A percentile compares a stretch with the other conserved stretches of the same genome.
Conservation (phyloP, 371 early-diverging fungal genomes). For the Nematocida sp. region DNA sequence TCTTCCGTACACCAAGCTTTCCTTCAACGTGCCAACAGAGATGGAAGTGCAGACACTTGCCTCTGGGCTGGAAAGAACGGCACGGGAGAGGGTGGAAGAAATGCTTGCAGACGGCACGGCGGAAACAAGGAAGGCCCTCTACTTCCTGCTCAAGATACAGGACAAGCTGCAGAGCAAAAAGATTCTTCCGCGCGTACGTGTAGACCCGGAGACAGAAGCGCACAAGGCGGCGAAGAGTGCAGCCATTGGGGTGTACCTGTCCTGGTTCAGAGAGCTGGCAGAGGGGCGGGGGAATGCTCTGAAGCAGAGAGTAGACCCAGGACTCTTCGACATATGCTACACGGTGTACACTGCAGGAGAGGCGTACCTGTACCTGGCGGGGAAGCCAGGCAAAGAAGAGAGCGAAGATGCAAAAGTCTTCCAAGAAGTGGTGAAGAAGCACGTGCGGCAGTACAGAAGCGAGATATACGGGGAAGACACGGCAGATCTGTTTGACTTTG, state of each 20-base stretch:
- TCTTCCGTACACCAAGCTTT: slow-evolving; percentile 29
- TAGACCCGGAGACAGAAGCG: slow-evolving; percentile 25
- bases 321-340: slow-evolving; percentile 23
- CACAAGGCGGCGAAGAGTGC: slow-evolving; percentile 16
- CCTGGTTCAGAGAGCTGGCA: slow-evolving; percentile 41
- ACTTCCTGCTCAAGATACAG: slow-evolving; percentile 30
- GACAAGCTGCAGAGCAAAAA: not conserved
- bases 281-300: slow-evolving; percentile 7
- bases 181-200: not conserved
- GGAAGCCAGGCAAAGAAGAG: not conserved
- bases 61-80: not conserved
- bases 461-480: not conserved
- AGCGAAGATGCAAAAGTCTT: not conserved
- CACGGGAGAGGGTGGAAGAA: not conserved
- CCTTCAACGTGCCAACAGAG: slow-evolving; percentile 13
- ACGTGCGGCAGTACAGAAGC: slow-evolving; percentile 7
- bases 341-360: slow-evolving; percentile 14
- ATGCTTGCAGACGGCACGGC: slow-evolving; percentile 2
- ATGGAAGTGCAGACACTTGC: slow-evolving; percentile 24
- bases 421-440: not conserved
- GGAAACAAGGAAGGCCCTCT: slow-evolving; percentile 24
- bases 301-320: not conserved
- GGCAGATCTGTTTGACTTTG: slow-evolving; percentile 4
- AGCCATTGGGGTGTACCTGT: slow-evolving; percentile 28
- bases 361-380: not conserved